Evolutionary conservation across 2,329 filamentous ascomycete genomes (phyloP).

Genomic region (Aspergillus alliaceus): DNA sequence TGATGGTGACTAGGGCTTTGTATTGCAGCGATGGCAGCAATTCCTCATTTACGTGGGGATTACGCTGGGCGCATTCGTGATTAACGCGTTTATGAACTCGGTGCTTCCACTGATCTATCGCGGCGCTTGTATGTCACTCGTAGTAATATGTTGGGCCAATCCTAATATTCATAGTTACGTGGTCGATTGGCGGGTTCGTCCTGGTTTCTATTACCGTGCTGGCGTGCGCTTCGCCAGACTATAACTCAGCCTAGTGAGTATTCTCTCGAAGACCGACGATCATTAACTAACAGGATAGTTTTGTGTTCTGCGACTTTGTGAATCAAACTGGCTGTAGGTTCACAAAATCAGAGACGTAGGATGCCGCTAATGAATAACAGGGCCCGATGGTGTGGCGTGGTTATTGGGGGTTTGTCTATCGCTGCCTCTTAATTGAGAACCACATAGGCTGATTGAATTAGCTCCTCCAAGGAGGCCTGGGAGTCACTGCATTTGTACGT

Average conservation of each 20-base stretch:
- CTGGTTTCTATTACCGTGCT: slow-evolving; percentile 69
- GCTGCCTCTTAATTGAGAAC: no score
- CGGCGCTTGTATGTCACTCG: slow-evolving; percentile 50
- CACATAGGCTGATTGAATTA: slow-evolving; percentile 16
- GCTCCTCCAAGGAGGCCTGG: slow-evolving; percentile 51
- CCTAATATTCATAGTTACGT: slow-evolving; percentile 49
- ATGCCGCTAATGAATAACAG: slow-evolving; percentile 20
- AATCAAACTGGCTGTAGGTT: slow-evolving; percentile 62
- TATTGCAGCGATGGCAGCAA: slow-evolving; percentile 64
- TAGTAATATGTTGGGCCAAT: not conserved
- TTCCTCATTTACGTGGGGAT: slow-evolving; percentile 70
- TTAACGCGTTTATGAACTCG: slow-evolving; percentile 66
- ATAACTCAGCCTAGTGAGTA: slow-evolving; percentile 60
- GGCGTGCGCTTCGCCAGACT: slow-evolving; percentile 64
- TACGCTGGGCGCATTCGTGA: slow-evolving; percentile 58
- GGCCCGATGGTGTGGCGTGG: slow-evolving; percentile 62
- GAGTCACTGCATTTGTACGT: slow-evolving; percentile 52
- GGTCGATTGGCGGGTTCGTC: slow-evolving; percentile 67
- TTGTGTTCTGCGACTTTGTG: slow-evolving; percentile 64
- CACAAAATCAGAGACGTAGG: rapidly evolving
- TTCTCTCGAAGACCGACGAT: not conserved
- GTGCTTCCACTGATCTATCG: slow-evolving; percentile 66
- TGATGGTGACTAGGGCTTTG: slow-evolving; percentile 43
- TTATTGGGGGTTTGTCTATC: slow-evolving; percentile 35
- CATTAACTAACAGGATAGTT: slow-evolving; percentile 19